phyloP scores from a whole-genome alignment of 331 rosid species.

The Prunus yedoensis region DNA sequence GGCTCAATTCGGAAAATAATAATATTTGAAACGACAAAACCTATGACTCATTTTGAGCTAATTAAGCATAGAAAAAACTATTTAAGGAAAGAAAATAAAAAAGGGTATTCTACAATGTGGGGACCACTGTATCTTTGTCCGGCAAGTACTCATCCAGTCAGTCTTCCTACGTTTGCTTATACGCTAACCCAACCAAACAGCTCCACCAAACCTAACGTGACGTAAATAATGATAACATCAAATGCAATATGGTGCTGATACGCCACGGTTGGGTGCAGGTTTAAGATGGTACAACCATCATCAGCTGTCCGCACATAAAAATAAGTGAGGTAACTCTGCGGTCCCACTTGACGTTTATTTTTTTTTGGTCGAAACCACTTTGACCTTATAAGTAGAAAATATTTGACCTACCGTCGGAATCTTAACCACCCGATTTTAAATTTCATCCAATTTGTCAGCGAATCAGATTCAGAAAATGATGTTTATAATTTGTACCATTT shows the following conservation, averaged over 20 bases:
- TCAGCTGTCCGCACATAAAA: background rate
- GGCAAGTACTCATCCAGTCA: slow-evolving; percentile 6
- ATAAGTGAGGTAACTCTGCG: background rate
- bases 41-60: background rate
- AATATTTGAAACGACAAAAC: background rate
- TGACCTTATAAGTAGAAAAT: slow-evolving; percentile 31
- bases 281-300: slow-evolving; percentile 1
- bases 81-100: background rate
- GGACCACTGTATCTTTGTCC: slow-evolving; percentile 40
- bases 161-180: slow-evolving; percentile 3
- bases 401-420: slow-evolving; percentile 51
- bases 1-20: background rate
- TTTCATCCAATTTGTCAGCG: slow-evolving; percentile 28
- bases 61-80: background rate
- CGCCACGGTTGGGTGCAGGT: background rate
- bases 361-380: no score
- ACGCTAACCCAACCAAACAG: slow-evolving; percentile 5
- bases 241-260: background rate
- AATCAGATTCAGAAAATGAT: slow-evolving; percentile 27
- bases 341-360: slow-evolving; percentile 32
- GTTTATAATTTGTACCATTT: background rate
- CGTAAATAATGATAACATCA: background rate
- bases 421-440: slow-evolving; percentile 54
- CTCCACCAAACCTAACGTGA: slow-evolving; percentile 15
- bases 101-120: background rate